A percentile compares a stretch with the other conserved stretches of the same genome.
Evolutionary conservation across 495 filamentous ascomycete genomes (phyloP).

Genomic region (Penicillium nucicola): DNA sequence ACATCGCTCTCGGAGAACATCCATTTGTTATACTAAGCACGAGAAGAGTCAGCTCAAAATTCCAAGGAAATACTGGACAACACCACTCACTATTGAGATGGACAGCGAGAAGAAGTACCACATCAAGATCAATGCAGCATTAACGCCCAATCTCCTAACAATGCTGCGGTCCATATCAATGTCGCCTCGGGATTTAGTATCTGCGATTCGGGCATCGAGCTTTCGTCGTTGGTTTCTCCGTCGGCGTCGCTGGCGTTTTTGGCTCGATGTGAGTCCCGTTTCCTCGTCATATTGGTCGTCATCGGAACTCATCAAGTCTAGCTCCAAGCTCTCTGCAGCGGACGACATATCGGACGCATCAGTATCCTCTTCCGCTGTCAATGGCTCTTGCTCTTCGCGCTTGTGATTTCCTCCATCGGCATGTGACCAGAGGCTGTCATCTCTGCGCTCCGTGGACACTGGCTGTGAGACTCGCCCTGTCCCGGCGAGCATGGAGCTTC

Average conservation of each 20-base stretch:
- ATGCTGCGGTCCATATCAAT: conserved; percentile 64
- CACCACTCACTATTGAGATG: conserved; percentile 79
- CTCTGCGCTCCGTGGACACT: conserved; percentile 44
- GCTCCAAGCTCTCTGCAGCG: conserved; percentile 52
- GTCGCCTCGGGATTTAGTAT: conserved; percentile 28
- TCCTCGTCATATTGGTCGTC: conserved; percentile 87
- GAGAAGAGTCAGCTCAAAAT: neutral
- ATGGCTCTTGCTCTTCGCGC: conserved; percentile 35
- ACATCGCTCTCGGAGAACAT: conserved; percentile 89
- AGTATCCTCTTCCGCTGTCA: conserved; percentile 34
- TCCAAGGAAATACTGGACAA: neutral
- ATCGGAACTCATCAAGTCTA: conserved; percentile 57
- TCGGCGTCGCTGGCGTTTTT: conserved; percentile 62
- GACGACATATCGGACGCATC: conserved; percentile 49
- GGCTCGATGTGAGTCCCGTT: conserved; percentile 72
- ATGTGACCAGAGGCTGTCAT: conserved; percentile 31
- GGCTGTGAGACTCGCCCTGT: conserved; percentile 36
- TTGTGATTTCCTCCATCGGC: conserved; percentile 31
- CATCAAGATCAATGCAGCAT: conserved; percentile 71
- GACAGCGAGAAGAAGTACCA: conserved; percentile 96
- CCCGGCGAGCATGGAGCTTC: conserved; percentile 55
- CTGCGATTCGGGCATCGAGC: conserved; percentile 71
- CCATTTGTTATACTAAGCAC: conserved; percentile 93
- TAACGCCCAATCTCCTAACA: conserved; percentile 62
- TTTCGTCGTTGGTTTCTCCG: conserved; percentile 63